Evolutionary conservation across 2,329 filamentous ascomycete genomes (phyloP), one percentile per base, ranked within the genome.

Genomic region (Chaetomium sp.): DNA sequence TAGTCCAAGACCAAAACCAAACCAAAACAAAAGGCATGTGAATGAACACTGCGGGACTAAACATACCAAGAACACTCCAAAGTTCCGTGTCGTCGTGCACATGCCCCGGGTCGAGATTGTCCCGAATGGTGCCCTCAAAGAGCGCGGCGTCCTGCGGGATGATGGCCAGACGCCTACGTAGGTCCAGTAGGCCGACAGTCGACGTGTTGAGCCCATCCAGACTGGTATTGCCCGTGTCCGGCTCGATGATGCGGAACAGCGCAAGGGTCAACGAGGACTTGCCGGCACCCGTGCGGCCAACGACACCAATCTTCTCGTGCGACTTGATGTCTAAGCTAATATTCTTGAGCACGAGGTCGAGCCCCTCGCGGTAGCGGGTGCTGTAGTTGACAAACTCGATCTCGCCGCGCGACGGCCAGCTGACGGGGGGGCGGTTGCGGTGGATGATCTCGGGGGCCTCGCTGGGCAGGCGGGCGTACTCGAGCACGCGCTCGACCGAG

Each of bases 131-230:
- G 7, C 74, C 74, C 53, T 77, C 75, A 66, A 99, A 99, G 59
- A 99, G 82, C 61, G 92, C 92, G 35, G 94, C 92, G 72, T 99
- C 95, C 70, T 99, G 94, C 4, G 95, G 94, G 63, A 99, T 99
- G 67, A 99, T 99, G 53, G 94, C 92, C 48, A 99, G 78, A 56
- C 94, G 86, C 54, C 91, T 82, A 54, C 94, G 85, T 54, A 99
- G 79, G 70, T 99, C 94, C 53, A 95, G 74, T 52, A 99, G 75
- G 2, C 94, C 94, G 66, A 99, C 96, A 3, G 83, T 84, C 53
- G 89, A 92, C 10, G 94, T 96, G 72, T 96, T 88, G 53, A 99
- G 75, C 46, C 82, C 80, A 72, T 99, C 94, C 66, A 99, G 96
- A 64, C 84, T 88, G 64, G 99, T 94, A 66, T 87, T 80, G 52